These are phyloP conservation scores for Salvia splendens DNA, from an alignment of 257 asterid genomes.

Conservation along the genomic window DNA sequence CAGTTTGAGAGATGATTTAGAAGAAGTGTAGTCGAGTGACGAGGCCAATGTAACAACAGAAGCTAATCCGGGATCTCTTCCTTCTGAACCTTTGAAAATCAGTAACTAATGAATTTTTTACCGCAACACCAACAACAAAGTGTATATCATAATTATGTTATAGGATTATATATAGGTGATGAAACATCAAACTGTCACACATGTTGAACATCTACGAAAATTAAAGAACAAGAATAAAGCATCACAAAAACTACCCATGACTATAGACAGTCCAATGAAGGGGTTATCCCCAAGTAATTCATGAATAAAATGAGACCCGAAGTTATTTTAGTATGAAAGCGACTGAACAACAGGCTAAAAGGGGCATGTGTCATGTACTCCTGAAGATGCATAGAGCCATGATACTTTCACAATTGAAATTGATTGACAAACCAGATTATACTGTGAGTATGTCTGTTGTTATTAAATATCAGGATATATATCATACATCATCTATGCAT, in stretches of 20 bases:
- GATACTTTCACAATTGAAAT: slow-evolving; percentile 16
- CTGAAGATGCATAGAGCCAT: slow-evolving; percentile 4
- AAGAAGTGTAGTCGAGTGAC: slow-evolving; percentile 89
- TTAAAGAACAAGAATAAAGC: not conserved
- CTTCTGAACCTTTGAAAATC: slow-evolving; percentile 56
- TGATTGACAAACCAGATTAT: slow-evolving; percentile 10
- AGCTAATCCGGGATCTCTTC: slow-evolving; percentile 79
- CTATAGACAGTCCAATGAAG: slow-evolving; percentile 10
- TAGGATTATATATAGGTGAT: not conserved
- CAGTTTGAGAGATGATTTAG: slow-evolving; percentile 76
- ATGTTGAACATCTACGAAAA: slow-evolving; percentile 7
- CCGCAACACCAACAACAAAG: not conserved
- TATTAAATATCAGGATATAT: not conserved
- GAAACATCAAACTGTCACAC: slow-evolving; percentile 9
- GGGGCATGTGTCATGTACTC: not conserved
- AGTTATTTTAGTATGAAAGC: slow-evolving; percentile 5
- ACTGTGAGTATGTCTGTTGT: not conserved
- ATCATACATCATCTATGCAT: slow-evolving; percentile 11
- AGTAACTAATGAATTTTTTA: slow-evolving; percentile 17
- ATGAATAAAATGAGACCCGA: slow-evolving; percentile 9
- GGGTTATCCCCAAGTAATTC: slow-evolving; percentile 13
- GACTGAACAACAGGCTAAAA: slow-evolving; percentile 9
- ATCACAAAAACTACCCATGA: not conserved
- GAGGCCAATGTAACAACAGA: slow-evolving; percentile 90
- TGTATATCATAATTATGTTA: slow-evolving; percentile 7